Evolutionary conservation across 768 basidiomycete genomes (phyloP), one percentile per base, ranked within the genome.

Genomic region (Russula sp.): DNA sequence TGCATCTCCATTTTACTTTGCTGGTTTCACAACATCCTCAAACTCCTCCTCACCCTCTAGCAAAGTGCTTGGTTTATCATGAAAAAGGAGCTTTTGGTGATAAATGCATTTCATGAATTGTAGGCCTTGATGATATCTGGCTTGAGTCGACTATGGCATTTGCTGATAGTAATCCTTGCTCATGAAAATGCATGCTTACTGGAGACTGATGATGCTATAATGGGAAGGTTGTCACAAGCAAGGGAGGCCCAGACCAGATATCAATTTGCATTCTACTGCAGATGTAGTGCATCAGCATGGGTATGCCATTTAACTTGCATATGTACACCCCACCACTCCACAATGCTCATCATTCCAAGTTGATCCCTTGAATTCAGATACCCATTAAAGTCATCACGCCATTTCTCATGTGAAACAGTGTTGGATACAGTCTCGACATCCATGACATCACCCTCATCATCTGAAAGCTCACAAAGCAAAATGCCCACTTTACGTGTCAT

Each of bases 111-210:
- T 70, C 4, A 70, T 22, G 29, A 47, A 64, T 52, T 72, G 68
- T 4, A 69, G 58, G 68, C 71, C 41, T 72, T 66, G 35, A 72
- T 62, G 46, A 72, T 68, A 50, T 72, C 69, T 14, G 56, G 65
- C 46, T 67, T 59, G 16, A 72, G 61, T 41, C 68, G 65, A 34
- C 62, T 70, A 13, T 68, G 66, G 22, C 61, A 66, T 46, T 71
- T 71, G 29, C 48, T 65, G 43, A 77, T 71, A 0, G 76, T 78
- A 34, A 78, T 75, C 4, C 76, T 74, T 11, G 71, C 75, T 5
- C 69, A 67, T 1, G 73, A 78, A 63, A 79, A 78, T 8, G 75
- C 76, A 11, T 68, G 69, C 64, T 78, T 73, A 67, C n/a, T n/a
- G n/a, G n/a, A n/a, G n/a, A n/a, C n/a, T n/a, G n/a, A n/a, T n/a